Evolutionary conservation across 192 early-diverging fungal species (phyloP), one percentile per base, ranked within the genome.

Genomic region (Dimargaris cristalligena): DNA sequence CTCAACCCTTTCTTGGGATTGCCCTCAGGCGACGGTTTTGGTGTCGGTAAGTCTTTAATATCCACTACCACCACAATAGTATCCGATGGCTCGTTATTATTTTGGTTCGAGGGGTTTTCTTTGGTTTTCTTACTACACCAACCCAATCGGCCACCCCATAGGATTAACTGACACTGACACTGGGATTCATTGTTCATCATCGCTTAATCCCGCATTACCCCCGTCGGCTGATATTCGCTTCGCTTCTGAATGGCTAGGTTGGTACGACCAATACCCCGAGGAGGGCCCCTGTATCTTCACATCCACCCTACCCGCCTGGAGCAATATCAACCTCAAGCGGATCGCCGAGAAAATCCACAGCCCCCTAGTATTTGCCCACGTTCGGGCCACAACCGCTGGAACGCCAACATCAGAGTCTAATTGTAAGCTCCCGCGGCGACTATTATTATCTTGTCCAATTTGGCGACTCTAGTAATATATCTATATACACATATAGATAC

Each of bases 11-110:
- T n/a, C n/a, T n/a, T n/a, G n/a, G n/a, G n/a, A n/a, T n/a, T n/a
- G n/a, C n/a, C n/a, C n/a, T n/a, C n/a, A n/a, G 78, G 84, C 52
- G 86, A 88, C 65, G 86, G 86, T 26, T 86, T 88, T 68, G 86
- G 86, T 33, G 80, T 88, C 46, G 86, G 81, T 50, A 79, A 71
- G 72, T 77, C n/a, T n/a, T n/a, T n/a, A n/a, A n/a, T n/a, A n/a
- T n/a, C n/a, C 58, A 51, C 29, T 44, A 13, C 8, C 45, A 38
- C 50, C 23, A 51, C 50, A n/a, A 38, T 59, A 18, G 14, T 35
- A 59, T 6, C 50, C 11, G 18, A 13, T 4, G 2, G 34, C 20
- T 34, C 44, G 48, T 55, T n/a, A n/a, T n/a, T n/a, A n/a, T n/a
- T n/a, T n/a, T n/a, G n/a, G n/a, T n/a, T n/a, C n/a, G n/a, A n/a